A percentile compares a stretch with the other conserved stretches of the same genome.
These are phyloP conservation scores for Acacia crassicarpa DNA, from an alignment of 306 rosid genomes.

Conservation along the genomic window DNA sequence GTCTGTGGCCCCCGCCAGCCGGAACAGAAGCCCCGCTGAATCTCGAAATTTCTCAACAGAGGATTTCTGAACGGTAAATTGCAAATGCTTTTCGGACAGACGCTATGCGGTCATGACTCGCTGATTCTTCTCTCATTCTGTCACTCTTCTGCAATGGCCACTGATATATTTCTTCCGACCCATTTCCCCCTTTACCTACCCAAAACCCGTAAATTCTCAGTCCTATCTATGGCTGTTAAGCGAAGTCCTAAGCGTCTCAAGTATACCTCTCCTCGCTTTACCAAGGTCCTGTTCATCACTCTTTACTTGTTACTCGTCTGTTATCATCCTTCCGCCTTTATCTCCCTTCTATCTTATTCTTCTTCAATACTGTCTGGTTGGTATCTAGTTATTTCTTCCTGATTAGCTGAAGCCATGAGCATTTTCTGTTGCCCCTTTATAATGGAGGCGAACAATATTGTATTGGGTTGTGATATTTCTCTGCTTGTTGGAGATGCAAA, in stretches of 20 bases:
- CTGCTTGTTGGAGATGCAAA: not conserved
- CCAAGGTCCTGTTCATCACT: constrained; percentile 50
- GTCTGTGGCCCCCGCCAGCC: not conserved
- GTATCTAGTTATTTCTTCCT: not conserved
- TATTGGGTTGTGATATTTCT: not conserved
- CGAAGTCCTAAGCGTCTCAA: constrained; percentile 98
- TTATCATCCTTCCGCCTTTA: not conserved
- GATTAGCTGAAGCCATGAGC: not conserved
- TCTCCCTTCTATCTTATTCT: not conserved
- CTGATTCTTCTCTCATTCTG: constrained; percentile 34
- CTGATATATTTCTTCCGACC: constrained; percentile 16
- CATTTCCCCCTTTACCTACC: constrained; percentile 24
- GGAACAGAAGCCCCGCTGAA: not conserved
- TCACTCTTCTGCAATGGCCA: constrained; percentile 24
- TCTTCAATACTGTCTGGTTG: not conserved
- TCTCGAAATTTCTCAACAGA: not conserved
- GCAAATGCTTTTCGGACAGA: constrained; percentile 38
- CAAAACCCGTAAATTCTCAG: constrained; percentile 31
- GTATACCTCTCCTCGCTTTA: constrained; percentile 71
- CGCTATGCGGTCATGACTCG: constrained; percentile 25
- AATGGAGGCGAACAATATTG: not conserved
- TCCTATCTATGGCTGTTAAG: constrained; percentile 56
- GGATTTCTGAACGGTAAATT: not conserved
- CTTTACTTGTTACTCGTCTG: not conserved
- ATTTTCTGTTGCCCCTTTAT: not conserved